These are phyloP conservation scores for Trichoderma koningii DNA, from an alignment of 2,329 filamentous ascomycete genomes.

Conservation along the genomic window DNA sequence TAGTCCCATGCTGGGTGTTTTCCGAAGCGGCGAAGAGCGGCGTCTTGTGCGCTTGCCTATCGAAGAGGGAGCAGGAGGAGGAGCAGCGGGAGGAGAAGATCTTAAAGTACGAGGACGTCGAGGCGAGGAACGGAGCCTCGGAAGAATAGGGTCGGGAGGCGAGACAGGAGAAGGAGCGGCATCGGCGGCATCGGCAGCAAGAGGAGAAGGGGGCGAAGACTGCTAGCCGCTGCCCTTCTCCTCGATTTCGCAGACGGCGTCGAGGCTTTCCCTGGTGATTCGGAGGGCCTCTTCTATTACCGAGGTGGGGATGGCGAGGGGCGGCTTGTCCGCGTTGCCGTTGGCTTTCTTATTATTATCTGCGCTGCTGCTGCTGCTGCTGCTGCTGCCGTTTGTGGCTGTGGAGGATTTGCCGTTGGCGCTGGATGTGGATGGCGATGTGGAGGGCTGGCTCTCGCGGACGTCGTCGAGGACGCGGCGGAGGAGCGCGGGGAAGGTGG, in stretches of 20 bases:
- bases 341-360: constrained; percentile 34
- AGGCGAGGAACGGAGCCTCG: too few species aligned
- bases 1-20: too few species aligned
- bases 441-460: constrained; percentile 48
- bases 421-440: constrained; percentile 33
- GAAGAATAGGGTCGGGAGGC: not conserved
- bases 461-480: constrained; percentile 64
- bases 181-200: not conserved
- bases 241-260: constrained; percentile 49
- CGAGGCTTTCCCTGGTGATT: constrained; percentile 60
- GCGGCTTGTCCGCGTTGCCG: constrained; percentile 35
- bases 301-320: constrained; percentile 58
- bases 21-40: too few species aligned
- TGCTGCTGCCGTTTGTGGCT: constrained; percentile 37
- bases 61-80: not conserved
- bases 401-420: constrained; percentile 39
- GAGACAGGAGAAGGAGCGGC: not conserved
- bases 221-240: constrained; percentile 33
- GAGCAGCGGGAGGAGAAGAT: too few species aligned
- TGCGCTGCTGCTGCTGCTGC: too few species aligned
- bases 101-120: too few species aligned
- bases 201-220: not conserved
- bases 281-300: constrained; percentile 66
- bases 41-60: not conserved
- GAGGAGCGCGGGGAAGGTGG: constrained; percentile 63